These are phyloP conservation scores for Sclerotinia borealis DNA, from an alignment of 2,329 filamentous ascomycete genomes.

Conservation along the genomic window DNA sequence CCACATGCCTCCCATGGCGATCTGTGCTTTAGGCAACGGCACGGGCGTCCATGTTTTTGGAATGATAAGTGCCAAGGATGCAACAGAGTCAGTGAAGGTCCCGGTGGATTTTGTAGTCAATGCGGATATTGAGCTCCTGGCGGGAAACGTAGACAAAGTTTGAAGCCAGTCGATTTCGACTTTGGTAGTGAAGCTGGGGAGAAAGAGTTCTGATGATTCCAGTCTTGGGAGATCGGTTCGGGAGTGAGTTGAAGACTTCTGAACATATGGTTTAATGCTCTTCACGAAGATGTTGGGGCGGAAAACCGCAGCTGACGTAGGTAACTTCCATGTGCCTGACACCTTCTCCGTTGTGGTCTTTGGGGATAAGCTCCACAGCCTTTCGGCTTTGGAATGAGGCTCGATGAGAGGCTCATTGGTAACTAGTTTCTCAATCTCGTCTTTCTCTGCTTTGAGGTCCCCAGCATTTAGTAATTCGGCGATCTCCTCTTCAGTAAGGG, in stretches of 20 bases:
- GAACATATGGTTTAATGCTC: background rate
- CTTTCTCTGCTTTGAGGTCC: background rate
- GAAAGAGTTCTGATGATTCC: background rate
- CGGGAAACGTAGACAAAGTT: background rate
- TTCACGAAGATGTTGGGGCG: background rate
- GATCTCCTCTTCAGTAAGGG: background rate
- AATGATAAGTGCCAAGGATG: background rate
- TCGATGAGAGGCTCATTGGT: background rate
- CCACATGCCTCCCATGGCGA: slow-evolving; percentile 18
- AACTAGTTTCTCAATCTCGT: background rate
- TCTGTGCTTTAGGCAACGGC: background rate
- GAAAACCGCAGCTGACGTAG: too few species aligned
- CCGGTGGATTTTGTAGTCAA: background rate
- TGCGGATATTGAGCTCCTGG: background rate
- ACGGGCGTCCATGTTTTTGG: slow-evolving; percentile 10
- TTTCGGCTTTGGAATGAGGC: background rate
- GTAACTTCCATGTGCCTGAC: background rate
- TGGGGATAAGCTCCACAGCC: background rate
- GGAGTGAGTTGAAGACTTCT: background rate
- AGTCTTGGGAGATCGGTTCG: background rate
- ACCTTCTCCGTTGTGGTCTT: background rate
- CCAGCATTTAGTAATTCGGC: background rate
- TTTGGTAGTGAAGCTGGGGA: background rate
- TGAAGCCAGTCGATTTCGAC: background rate
- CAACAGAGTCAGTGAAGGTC: background rate